phyloP scores from a whole-genome alignment of 148 eudicot genomes.

The Rhododendron williamsianum region DNA sequence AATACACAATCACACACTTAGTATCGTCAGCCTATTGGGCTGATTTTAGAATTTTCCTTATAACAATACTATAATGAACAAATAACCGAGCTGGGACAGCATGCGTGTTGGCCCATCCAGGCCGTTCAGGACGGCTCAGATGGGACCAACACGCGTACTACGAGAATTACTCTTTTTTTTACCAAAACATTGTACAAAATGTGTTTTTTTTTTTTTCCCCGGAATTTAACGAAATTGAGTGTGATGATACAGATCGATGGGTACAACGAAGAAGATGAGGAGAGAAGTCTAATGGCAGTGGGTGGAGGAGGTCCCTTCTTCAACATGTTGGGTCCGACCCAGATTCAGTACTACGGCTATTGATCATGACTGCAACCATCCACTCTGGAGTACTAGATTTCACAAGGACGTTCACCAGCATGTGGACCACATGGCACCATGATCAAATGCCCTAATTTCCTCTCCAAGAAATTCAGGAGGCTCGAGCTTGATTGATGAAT shows the following conservation, averaged over 20 bases:
- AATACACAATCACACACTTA: too few species aligned
- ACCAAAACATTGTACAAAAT: too few species aligned
- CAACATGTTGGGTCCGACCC: conserved; percentile 39
- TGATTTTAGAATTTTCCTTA: not conserved
- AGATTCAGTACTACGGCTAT: conserved; percentile 48
- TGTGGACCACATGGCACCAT: not conserved
- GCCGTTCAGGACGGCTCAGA: too few species aligned
- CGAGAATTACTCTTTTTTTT: too few species aligned
- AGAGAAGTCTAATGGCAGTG: conserved; percentile 11
- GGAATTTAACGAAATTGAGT: not conserved
- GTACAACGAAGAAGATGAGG: conserved; percentile 42
- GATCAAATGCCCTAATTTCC: not conserved
- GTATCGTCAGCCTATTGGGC: too few species aligned
- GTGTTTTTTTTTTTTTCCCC: not conserved
- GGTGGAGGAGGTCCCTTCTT: conserved; percentile 32
- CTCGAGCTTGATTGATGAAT: not conserved
- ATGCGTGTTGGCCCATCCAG: too few species aligned
- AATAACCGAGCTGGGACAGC: too few species aligned
- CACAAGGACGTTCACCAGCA: not conserved
- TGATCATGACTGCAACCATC: conserved; percentile 15
- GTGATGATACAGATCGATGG: conserved; percentile 43
- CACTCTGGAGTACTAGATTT: not conserved
- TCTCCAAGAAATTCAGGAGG: not conserved
- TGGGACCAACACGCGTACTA: too few species aligned
- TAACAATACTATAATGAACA: not conserved